These are phyloP conservation scores for Hypoxylon sp. DNA, from an alignment of 2,329 filamentous ascomycete species.

Conservation along the genomic window DNA sequence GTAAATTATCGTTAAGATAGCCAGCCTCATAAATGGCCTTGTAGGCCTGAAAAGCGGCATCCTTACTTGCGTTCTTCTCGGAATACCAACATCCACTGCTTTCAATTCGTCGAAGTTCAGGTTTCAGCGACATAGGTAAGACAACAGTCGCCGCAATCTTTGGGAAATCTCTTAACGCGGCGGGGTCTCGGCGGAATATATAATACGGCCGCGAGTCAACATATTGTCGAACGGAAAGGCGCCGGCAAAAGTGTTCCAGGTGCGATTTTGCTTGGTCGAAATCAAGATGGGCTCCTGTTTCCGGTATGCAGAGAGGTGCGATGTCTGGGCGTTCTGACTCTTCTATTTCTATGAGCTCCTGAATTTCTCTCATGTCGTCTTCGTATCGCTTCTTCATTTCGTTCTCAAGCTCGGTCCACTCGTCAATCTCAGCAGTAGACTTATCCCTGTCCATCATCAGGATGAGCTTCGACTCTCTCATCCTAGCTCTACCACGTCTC, in stretches of 20 bases:
- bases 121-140: conserved; percentile 76
- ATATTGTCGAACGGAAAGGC: conserved; percentile 65
- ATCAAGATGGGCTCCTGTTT: conserved; percentile 71
- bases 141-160: conserved; percentile 67
- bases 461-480: conserved; percentile 59
- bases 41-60: conserved; percentile 86
- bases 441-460: conserved; percentile 53
- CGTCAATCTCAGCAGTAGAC: conserved; percentile 42
- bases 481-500: conserved; percentile 62
- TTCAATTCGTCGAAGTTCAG: conserved; percentile 61
- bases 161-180: conserved; percentile 31
- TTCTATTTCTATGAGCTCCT: conserved; percentile 59
- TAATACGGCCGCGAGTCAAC: conserved; percentile 75
- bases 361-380: conserved; percentile 64
- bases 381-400: conserved; percentile 77
- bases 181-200: conserved; percentile 54
- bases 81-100: conserved; percentile 70
- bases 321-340: conserved; percentile 48
- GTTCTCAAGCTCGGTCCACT: conserved; percentile 74
- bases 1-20: conserved; percentile 78
- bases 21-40: conserved; percentile 72
- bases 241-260: conserved; percentile 81
- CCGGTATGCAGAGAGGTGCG: conserved; percentile 49
- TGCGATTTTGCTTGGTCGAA: conserved; percentile 78
- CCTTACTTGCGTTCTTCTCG: conserved; percentile 77